Base-by-base conservation (phyloP, 1,139 yeast species). In the Geotrichum citri-aurantii region DNA sequence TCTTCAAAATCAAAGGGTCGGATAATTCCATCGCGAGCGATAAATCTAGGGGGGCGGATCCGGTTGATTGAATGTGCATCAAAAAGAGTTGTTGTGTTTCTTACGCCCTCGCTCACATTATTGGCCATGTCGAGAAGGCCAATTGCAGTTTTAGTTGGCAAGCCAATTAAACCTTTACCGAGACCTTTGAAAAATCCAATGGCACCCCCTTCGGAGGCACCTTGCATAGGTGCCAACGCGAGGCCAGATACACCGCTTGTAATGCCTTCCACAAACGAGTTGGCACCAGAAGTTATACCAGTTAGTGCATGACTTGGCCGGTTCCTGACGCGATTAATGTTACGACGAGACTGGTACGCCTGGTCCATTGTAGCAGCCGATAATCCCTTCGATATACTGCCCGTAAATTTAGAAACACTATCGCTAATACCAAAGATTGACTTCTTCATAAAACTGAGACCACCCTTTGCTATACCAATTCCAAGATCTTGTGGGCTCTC, bases 401-500 rank as follows among this genome's bases (percentile, higher is more conserved):
- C 97, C 0, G 98, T 90, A 29, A 93, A 82, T 71, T 91, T 90
- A 2, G 97, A 87, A 71, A 93, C 79, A 63, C 97, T 89, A 73
- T 95, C 98, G 19, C 96, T 87, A 58, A 93, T 80, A 7, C 99
- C 99, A 77, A 88, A 93, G 0, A 93, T 92, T 0, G 98, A 88
- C 74, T 93, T 93, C 69, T 92, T 91, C 72, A 95, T 79, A 75
- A 93, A 93, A 71, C 96, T 88, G 61, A 90, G 75, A 0, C 99
- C 96, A 61, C 99, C 99, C 68, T 91, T 92, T 0, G 99, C 99
- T 48, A 93, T 74, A 3, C 97, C 96, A 62, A 93, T 88, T 42
- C 99, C 99, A 53, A 93, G 76, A 66, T 93, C 99, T 69, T 89
- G 96, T 0, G 99, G 98, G 49, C 97, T 77, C 71, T 93, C 99